Base-by-base conservation (phyloP, 352 stramenopile species). In the Halophytophthora batemanensis region DNA sequence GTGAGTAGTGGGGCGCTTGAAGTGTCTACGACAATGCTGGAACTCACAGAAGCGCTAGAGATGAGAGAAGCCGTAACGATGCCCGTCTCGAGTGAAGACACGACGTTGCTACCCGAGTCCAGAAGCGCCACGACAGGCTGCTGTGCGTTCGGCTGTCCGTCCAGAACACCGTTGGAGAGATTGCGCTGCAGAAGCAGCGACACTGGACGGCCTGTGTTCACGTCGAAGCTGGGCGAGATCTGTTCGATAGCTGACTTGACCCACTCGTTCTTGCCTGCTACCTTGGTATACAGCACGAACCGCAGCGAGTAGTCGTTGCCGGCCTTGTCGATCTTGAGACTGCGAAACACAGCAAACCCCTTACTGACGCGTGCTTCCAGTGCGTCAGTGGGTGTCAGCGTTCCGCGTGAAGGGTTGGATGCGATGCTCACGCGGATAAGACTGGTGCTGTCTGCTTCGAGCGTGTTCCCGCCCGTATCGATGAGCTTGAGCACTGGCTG, bases 401-500 rank as follows among this genome's bases (percentile, higher is more conserved):
- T 66, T 2, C 82, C 84, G 11, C 45, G 45, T 5, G 80, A 93
- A 1, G 84, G 84, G 34, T 94, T 94, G 21, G 77, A 76, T 40
- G 78, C 72, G 35, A 93, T 90, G 14, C 53, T 53, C 11, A 88
- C 80, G n/a, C 50, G 54, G 46, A 95, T 55, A 14, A 65, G 61
- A 46, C 81, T 93, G n/a, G 68, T 66, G 41, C 70, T 83, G 42
- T 95, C 79, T 2, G 63, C 74, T n/a, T 77, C 53, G 1, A 91
- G 59, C 11, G 57, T 56, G 45, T 93, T 95, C 12, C 78, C 72
- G 38, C 84, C 82, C 0, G 77, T 79, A 63, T 93, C 82, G 6
- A 89, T 70, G 21, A 95, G 50, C 50, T 81, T 87, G 14, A 93
- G 45, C n/a, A 90, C 78, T 12, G 82, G 85, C 46, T 95, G 85